A percentile compares a stretch with the other conserved stretches of the same genome.
These are phyloP conservation scores for Aphanomyces invadans DNA, from an alignment of 352 stramenopile species.

Conservation along the genomic window DNA sequence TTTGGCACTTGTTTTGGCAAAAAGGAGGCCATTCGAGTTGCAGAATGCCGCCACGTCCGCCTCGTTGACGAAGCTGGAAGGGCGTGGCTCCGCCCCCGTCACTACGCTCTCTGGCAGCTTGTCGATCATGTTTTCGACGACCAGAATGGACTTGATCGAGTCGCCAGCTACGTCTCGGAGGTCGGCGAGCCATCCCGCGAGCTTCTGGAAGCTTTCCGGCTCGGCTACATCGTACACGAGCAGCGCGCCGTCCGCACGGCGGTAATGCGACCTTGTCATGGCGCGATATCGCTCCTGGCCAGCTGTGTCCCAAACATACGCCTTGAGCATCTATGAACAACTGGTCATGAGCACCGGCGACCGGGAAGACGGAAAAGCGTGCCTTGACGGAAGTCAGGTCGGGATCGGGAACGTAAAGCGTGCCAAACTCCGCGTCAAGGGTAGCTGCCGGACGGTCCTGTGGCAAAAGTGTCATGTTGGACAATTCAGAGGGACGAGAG, in stretches of 20 bases:
- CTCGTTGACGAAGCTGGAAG: conserved; percentile 42
- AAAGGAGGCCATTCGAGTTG: conserved; percentile 46
- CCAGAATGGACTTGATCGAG: conserved; percentile 77
- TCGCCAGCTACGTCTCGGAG: conserved; percentile 75
- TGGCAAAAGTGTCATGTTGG: not conserved
- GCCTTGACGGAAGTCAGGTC: conserved; percentile 42
- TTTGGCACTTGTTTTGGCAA: conserved; percentile 55
- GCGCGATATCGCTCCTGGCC: conserved; percentile 85
- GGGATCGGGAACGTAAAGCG: conserved; percentile 49
- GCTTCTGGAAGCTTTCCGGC: conserved; percentile 71
- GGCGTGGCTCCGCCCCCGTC: conserved; percentile 14
- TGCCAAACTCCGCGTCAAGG: conserved; percentile 68
- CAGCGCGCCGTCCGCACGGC: conserved; percentile 77
- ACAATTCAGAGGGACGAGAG: not conserved
- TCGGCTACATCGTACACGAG: conserved; percentile 90
- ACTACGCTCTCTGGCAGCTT: conserved; percentile 31
- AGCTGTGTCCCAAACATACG: conserved; percentile 86
- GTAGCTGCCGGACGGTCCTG: conserved; percentile 55
- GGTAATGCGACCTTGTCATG: conserved; percentile 80
- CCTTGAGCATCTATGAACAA: conserved; percentile 44
- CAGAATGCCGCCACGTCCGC: conserved; percentile 45
- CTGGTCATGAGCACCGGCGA: no score
- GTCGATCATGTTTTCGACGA: conserved; percentile 90
- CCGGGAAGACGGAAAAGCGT: no score
- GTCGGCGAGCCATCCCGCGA: conserved; percentile 84